Conservation (phyloP, 495 filamentous ascomycete genomes). For the Hypomontagnella monticulosa region DNA sequence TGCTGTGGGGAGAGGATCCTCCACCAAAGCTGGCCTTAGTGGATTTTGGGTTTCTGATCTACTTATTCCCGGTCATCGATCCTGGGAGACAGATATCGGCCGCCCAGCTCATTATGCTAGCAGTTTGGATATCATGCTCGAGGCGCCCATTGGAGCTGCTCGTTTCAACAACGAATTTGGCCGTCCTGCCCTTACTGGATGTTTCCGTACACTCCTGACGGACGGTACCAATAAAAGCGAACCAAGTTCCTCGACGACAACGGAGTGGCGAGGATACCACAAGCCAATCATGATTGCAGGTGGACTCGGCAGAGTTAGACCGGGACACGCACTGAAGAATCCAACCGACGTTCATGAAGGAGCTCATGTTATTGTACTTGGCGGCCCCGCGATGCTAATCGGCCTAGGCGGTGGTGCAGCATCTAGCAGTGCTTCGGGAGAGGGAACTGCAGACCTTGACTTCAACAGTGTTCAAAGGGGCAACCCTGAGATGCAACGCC, state of each 20-base stretch:
- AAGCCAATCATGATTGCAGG: constrained; percentile 99
- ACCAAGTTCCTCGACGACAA: constrained; percentile 51
- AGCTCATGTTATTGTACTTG: constrained; percentile 88
- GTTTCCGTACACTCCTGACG: constrained; percentile 86
- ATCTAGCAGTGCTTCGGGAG: constrained; percentile 87
- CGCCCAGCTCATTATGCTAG: constrained; percentile 92
- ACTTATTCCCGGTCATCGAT: constrained; percentile 78
- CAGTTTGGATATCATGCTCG: constrained; percentile 94
- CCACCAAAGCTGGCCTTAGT: constrained; percentile 89
- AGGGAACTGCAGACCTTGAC: constrained; percentile 88
- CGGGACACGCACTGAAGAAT: constrained; percentile 88
- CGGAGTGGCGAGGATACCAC: constrained; percentile 89
- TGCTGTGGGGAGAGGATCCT: constrained; percentile 90
- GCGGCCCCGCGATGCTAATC: constrained; percentile 97
- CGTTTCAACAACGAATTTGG: constrained; percentile 99
- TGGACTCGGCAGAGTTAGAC: constrained; percentile 94
- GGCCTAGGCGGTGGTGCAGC: constrained; percentile 95
- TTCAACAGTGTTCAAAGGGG: constrained; percentile 95
- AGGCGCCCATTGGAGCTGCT: constrained; percentile 93
- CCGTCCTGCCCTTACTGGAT: constrained; percentile 86
- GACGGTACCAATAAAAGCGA: constrained; percentile 67
- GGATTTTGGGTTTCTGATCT: constrained; percentile 96
- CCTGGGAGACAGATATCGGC: constrained; percentile 92
- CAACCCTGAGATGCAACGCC: constrained; percentile 93
- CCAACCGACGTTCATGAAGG: constrained; percentile 79